A percentile compares a stretch with the other conserved stretches of the same genome.
These are phyloP conservation scores for Epichloe scottii DNA, from an alignment of 2,329 filamentous ascomycete species.

Conservation along the genomic window DNA sequence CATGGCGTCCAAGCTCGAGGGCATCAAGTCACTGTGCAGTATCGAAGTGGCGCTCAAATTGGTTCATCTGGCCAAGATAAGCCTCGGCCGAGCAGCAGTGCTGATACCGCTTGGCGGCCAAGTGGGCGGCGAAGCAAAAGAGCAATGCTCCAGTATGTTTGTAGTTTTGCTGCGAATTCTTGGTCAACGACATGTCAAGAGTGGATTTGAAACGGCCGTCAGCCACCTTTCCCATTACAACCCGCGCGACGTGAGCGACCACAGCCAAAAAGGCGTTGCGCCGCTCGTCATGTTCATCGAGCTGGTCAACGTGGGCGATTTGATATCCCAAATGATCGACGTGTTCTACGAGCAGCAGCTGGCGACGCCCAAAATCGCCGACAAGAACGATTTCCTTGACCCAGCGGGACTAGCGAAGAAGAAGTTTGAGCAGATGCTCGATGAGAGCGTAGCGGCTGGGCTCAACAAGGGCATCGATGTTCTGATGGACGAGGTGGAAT, in stretches of 20 bases:
- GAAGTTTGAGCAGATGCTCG: slow-evolving; percentile 96
- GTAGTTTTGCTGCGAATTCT: slow-evolving; percentile 72
- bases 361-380: slow-evolving; percentile 65
- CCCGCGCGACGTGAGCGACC: slow-evolving; percentile 66
- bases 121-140: slow-evolving; percentile 67
- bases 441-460: slow-evolving; percentile 89
- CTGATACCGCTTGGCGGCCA: slow-evolving; percentile 73
- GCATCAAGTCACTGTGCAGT: slow-evolving; percentile 89
- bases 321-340: slow-evolving; percentile 98
- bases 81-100: slow-evolving; percentile 70
- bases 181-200: slow-evolving; percentile 74
- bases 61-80: slow-evolving; percentile 78
- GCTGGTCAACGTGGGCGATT: slow-evolving; percentile 91
- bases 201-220: slow-evolving; percentile 89
- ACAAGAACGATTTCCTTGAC: slow-evolving; percentile 89
- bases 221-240: slow-evolving; percentile 85
- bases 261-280: slow-evolving; percentile 62
- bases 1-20: slow-evolving; percentile 88
- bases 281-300: slow-evolving; percentile 93
- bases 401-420: slow-evolving; percentile 91
- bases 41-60: slow-evolving; percentile 88
- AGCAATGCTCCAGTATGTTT: slow-evolving; percentile 86
- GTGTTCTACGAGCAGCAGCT: slow-evolving; percentile 98
- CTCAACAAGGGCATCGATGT: slow-evolving; percentile 97
- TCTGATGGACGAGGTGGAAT: slow-evolving; percentile 96